Evolutionary conservation across 441 rosid genomes (phyloP).

Genomic region (Erodium chrysanthum): DNA sequence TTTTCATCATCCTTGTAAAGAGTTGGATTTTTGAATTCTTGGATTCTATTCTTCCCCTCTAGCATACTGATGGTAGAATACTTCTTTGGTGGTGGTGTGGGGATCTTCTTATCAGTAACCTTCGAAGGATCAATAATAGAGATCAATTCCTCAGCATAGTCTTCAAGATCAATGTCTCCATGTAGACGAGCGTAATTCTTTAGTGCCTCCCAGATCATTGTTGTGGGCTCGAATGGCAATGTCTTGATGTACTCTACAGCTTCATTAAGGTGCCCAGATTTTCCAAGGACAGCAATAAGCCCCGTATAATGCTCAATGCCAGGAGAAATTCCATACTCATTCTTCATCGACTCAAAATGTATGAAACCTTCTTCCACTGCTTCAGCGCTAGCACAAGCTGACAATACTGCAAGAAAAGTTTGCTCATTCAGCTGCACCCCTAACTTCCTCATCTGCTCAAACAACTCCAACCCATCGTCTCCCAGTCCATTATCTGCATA

Average conservation of each 20-base stretch:
- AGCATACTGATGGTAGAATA: slow-evolving; percentile 47
- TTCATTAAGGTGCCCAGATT: slow-evolving; percentile 63
- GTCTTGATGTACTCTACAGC: slow-evolving; percentile 45
- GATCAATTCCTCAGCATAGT: slow-evolving; percentile 51
- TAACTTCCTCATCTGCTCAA: slow-evolving; percentile 50
- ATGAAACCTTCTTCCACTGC: slow-evolving; percentile 77
- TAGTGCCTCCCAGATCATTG: slow-evolving; percentile 62
- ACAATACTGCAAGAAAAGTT: slow-evolving; percentile 59
- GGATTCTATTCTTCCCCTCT: slow-evolving; percentile 51
- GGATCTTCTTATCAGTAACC: slow-evolving; percentile 38
- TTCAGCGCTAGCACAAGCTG: slow-evolving; percentile 63
- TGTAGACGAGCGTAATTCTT: slow-evolving; percentile 48
- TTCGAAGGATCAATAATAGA: slow-evolving; percentile 28
- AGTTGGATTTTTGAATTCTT: slow-evolving; percentile 48
- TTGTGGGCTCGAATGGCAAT: slow-evolving; percentile 55
- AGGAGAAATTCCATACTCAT: slow-evolving; percentile 51
- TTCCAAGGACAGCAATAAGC: slow-evolving; percentile 64
- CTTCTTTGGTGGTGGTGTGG: slow-evolving; percentile 45
- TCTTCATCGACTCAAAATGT: slow-evolving; percentile 59
- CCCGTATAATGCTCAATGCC: slow-evolving; percentile 52
- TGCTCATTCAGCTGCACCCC: slow-evolving; percentile 56
- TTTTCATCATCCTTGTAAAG: slow-evolving; percentile 69
- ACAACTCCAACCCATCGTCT: slow-evolving; percentile 77
- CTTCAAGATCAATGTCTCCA: slow-evolving; percentile 74
- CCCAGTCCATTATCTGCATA: slow-evolving; percentile 64